These are phyloP conservation scores for Cyberlindnera subsufficiens DNA, from an alignment of 805 yeast genomes.

Conservation along the genomic window DNA sequence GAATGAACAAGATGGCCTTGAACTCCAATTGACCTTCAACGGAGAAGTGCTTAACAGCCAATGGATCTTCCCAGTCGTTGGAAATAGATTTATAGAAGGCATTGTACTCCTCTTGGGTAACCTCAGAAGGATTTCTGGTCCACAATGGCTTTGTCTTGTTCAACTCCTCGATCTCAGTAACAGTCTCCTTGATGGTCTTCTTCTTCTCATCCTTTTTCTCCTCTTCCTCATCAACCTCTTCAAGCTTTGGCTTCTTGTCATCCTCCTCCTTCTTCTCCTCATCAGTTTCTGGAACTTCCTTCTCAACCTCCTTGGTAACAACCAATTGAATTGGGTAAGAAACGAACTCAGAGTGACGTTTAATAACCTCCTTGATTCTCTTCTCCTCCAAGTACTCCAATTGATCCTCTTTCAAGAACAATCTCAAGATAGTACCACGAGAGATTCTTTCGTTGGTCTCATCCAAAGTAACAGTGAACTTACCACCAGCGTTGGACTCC, in stretches of 20 bases:
- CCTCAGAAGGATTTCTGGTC: constrained; percentile 98
- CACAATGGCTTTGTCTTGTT: constrained; percentile 99
- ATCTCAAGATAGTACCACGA: constrained; percentile 94
- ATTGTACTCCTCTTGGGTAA: constrained; percentile 96
- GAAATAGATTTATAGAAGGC: constrained; percentile 99
- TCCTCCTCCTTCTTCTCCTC: constrained; percentile 48
- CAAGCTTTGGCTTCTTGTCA: constrained; percentile 63
- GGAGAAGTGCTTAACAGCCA: constrained; percentile 98
- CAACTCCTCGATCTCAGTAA: constrained; percentile 94
- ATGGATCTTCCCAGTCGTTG: constrained; percentile 99
- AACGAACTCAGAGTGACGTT: constrained; percentile 99
- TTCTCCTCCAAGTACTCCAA: constrained; percentile 98
- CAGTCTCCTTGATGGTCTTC: constrained; percentile 88
- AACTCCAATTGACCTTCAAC: constrained; percentile 99
- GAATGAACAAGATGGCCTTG: constrained; percentile 95
- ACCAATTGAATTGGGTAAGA: constrained; percentile 98
- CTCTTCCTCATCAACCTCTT: constrained; percentile 69
- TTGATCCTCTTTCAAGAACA: constrained; percentile 98
- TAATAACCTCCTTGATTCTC: constrained; percentile 98
- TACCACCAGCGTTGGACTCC: constrained; percentile 99
- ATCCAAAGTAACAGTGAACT: constrained; percentile 92
- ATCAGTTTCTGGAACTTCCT: constrained; percentile 88
- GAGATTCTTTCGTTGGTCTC: constrained; percentile 78
- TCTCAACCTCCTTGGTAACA: constrained; percentile 98
- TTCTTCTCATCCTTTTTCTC: constrained; percentile 66